phyloP scores from a whole-genome alignment of 2,329 filamentous ascomycete genomes.

The Fonsecaea multimorphosa region DNA sequence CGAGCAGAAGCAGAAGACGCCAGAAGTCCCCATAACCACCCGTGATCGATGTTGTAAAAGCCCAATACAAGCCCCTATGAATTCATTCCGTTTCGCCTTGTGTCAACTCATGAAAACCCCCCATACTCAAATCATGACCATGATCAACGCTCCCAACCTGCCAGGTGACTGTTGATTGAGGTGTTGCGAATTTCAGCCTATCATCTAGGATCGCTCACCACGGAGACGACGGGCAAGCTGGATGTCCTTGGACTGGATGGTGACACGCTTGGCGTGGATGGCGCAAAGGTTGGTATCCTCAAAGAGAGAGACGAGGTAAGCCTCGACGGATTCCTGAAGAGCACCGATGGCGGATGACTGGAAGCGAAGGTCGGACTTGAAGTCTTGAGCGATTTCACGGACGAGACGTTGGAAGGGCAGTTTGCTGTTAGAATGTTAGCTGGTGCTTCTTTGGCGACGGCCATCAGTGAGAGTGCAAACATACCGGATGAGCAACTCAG shows the following conservation, averaged over 20 bases:
- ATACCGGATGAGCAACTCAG: slow-evolving; percentile 84
- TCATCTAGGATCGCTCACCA: slow-evolving; percentile 80
- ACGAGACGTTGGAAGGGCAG: slow-evolving; percentile 97
- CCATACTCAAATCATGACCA: slow-evolving; percentile 29
- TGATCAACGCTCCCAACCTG: slow-evolving; percentile 26
- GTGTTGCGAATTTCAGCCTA: slow-evolving; percentile 25
- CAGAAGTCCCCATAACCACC: slow-evolving; percentile 32
- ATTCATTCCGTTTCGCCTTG: slow-evolving; percentile 36
- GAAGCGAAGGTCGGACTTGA: slow-evolving; percentile 96
- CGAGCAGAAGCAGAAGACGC: slow-evolving; percentile 32
- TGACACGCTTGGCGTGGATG: slow-evolving; percentile 99
- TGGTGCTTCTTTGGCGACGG: slow-evolving; percentile 93
- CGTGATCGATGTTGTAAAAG: slow-evolving; percentile 33
- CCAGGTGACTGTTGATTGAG: slow-evolving; percentile 24
- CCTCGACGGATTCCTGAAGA: slow-evolving; percentile 97
- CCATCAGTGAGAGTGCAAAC: no score
- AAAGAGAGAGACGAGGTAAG: slow-evolving; percentile 96
- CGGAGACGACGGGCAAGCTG: slow-evolving; percentile 94
- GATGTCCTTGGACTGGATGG: slow-evolving; percentile 93
- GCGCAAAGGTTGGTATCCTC: slow-evolving; percentile 98
- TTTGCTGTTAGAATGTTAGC: slow-evolving; percentile 89
- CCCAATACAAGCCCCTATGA: slow-evolving; percentile 36
- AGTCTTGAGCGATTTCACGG: slow-evolving; percentile 94
- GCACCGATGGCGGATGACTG: slow-evolving; percentile 97
- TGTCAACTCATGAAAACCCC: slow-evolving; percentile 36